phyloP scores from a whole-genome alignment of 495 filamentous ascomycete genomes.

The Letharia columbiana region DNA sequence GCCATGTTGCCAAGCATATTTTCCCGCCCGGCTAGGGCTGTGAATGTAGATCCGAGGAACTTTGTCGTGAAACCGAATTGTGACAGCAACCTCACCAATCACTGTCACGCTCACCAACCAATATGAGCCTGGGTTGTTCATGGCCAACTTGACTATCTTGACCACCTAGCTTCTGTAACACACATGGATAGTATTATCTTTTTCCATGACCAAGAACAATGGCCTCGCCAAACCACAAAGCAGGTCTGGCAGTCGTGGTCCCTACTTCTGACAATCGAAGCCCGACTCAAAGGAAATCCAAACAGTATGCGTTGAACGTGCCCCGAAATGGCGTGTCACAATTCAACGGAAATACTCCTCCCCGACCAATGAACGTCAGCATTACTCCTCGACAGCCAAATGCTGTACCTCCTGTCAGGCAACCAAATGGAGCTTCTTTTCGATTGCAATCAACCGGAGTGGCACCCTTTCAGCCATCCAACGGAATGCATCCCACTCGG shows the following conservation, averaged over 20 bases:
- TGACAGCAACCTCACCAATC: neutral
- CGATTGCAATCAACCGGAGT: neutral
- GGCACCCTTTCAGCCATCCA: conserved; percentile 1
- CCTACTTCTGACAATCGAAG: conserved; percentile 14
- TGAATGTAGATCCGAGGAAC: neutral
- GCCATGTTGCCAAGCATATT: no score
- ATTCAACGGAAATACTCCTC: conserved; percentile 3
- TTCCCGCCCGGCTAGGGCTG: neutral
- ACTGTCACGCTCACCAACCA: neutral
- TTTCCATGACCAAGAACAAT: conserved; percentile 1
- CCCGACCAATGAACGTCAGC: neutral
- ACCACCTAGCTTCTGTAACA: neutral
- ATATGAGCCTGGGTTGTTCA: neutral
- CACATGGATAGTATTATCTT: neutral
- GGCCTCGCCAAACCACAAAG: conserved; percentile 16
- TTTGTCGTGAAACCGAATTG: neutral
- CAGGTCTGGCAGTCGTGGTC: conserved; percentile 14
- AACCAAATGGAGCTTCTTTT: conserved; percentile 2
- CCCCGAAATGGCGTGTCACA: conserved; percentile 2
- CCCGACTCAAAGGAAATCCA: conserved; percentile 6
- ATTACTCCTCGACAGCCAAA: conserved; percentile 8
- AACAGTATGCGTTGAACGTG: conserved; percentile 10
- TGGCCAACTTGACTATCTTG: neutral
- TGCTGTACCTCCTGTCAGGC: neutral
- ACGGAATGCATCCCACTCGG: neutral